A percentile compares a stretch with the other conserved stretches of the same genome.
Conservation (phyloP, 2,329 filamentous ascomycete species). For the Cercospora zeae-maydis region DNA sequence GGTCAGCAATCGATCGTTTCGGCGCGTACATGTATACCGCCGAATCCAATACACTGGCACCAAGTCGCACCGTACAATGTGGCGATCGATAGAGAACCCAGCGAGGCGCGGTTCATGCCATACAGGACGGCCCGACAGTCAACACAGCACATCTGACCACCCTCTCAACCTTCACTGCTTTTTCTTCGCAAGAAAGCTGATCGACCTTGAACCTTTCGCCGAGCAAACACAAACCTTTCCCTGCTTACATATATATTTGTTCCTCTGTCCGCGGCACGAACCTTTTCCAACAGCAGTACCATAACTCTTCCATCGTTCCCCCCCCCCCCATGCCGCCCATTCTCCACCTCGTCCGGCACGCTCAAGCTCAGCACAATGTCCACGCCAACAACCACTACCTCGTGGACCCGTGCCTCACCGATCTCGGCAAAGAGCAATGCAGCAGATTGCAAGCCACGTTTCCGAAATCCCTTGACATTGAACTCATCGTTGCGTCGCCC, state of each 20-base stretch:
- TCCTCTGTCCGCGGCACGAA: too few relatives aligned
- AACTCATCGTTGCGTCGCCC: conserved; percentile 72
- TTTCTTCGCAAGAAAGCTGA: neutral
- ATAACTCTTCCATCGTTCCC: neutral
- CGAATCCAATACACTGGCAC: neutral
- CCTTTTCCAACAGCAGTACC: neutral
- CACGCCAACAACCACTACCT: conserved; percentile 64
- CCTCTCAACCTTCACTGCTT: neutral
- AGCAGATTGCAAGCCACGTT: conserved; percentile 59
- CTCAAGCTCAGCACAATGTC: conserved; percentile 76
- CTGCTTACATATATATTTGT: neutral
- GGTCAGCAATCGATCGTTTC: neutral
- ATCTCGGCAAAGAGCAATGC: conserved; percentile 74
- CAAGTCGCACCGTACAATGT: neutral
- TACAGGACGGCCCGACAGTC: neutral
- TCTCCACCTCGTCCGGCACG: conserved; percentile 69
- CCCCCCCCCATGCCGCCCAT: conserved; percentile 32
- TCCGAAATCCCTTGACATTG: conserved; percentile 61
- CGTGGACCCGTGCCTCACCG: conserved; percentile 74
- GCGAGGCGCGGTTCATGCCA: neutral
- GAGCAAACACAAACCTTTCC: neutral
- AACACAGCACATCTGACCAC: neutral
- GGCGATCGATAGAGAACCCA: neutral
- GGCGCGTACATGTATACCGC: neutral
- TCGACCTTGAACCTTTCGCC: neutral